phyloP scores from a whole-genome alignment of 2,329 filamentous ascomycete genomes.

The Meredithiella fracta region DNA sequence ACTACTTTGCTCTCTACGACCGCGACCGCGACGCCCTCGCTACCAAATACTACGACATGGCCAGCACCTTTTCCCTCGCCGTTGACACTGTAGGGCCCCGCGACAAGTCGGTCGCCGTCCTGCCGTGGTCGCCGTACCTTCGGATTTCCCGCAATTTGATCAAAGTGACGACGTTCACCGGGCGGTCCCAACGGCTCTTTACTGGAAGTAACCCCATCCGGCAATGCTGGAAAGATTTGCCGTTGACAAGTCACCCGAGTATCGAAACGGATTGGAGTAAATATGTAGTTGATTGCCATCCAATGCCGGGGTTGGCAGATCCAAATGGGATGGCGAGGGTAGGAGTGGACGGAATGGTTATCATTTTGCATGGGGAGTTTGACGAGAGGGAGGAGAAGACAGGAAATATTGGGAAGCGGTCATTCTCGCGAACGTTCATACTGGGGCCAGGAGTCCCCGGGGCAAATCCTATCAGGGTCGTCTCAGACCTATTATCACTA shows the following conservation, averaged over 20 bases:
- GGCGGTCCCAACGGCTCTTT: constrained; percentile 49
- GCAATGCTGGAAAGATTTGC: constrained; percentile 52
- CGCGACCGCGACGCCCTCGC: constrained; percentile 47
- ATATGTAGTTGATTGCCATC: constrained; percentile 71
- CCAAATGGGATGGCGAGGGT: constrained; percentile 42
- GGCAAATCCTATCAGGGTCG: constrained; percentile 50
- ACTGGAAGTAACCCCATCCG: constrained; percentile 48
- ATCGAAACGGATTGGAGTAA: constrained; percentile 49
- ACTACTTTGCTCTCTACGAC: constrained; percentile 63
- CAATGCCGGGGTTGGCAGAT: constrained; percentile 54
- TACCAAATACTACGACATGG: constrained; percentile 55
- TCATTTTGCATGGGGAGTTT: constrained; percentile 71
- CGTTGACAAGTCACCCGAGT: constrained; percentile 57
- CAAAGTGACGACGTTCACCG: constrained; percentile 44
- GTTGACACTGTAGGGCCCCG: constrained; percentile 46
- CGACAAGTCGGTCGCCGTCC: constrained; percentile 27
- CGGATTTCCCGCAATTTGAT: constrained; percentile 63
- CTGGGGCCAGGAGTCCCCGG: constrained; percentile 57
- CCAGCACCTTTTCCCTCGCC: constrained; percentile 59
- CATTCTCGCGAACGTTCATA: constrained; percentile 68
- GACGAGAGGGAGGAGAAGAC: constrained; percentile 50
- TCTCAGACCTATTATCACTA: constrained; percentile 64
- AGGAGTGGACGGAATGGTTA: constrained; percentile 62
- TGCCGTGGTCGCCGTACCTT: constrained; percentile 60
- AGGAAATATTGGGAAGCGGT: constrained; percentile 46